These are phyloP conservation scores for Phyllostachys edulis DNA, from an alignment of 176 grass and related monocot species.

Conservation along the genomic window DNA sequence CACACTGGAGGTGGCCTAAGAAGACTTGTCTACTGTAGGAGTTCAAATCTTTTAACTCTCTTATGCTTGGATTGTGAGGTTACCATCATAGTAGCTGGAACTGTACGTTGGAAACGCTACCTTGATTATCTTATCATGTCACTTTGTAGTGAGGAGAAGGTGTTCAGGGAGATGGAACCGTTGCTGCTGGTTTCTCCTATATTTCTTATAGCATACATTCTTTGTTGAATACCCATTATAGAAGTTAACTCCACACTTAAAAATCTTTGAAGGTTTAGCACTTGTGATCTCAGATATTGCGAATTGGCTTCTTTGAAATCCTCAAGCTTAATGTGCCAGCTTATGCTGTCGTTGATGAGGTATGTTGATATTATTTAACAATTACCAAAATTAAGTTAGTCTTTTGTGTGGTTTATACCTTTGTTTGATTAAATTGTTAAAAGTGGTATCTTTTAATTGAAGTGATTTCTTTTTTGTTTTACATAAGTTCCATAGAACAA, in stretches of 20 bases:
- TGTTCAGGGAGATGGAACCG: conserved; percentile 89
- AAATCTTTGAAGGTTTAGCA: conserved; percentile 28
- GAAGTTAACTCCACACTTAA: neutral
- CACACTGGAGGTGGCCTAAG: neutral
- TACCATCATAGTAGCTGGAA: conserved; percentile 81
- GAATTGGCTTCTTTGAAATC: conserved; percentile 90
- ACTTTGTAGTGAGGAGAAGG: conserved; percentile 68
- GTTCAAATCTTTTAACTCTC: conserved; percentile 25
- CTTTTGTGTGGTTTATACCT: conserved; percentile 3
- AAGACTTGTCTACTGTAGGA: neutral
- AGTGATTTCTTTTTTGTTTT: neutral
- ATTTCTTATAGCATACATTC: conserved; percentile 18
- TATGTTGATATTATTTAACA: conserved; percentile 32
- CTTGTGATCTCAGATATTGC: conserved; percentile 69
- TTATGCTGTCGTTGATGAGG: conserved; percentile 95
- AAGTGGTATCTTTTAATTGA: neutral
- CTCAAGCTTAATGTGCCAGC: conserved; percentile 75
- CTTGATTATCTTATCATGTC: conserved; percentile 95
- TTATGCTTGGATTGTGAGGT: conserved; percentile 52
- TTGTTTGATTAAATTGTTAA: conserved; percentile 16
- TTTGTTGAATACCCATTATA: conserved; percentile 11
- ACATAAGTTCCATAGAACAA: neutral
- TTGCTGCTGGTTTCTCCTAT: conserved; percentile 67
- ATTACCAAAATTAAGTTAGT: neutral
- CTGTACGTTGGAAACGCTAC: conserved; percentile 82